Percentiles rank a stretch among this genome's conserved stretches.
Conservation (phyloP, 805 yeast species). For the Candida sakaeoensis region DNA sequence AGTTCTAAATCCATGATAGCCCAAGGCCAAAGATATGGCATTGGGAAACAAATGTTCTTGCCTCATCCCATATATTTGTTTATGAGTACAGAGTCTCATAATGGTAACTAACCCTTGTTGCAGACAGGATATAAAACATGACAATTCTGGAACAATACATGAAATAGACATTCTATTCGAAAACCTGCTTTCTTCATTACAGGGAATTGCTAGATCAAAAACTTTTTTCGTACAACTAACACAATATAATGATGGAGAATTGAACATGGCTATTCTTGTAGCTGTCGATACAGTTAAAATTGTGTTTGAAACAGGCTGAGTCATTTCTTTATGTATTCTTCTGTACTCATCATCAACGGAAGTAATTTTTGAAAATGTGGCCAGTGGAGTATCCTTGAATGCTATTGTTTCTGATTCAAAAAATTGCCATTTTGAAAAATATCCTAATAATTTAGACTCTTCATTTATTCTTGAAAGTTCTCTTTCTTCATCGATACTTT, state of each 20-base stretch:
- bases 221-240: conserved; percentile 42
- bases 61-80: conserved; percentile 39
- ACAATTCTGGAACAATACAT: conserved; percentile 31
- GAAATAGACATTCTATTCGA: conserved; percentile 36
- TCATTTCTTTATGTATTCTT: conserved; percentile 25
- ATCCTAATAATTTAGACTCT: conserved; percentile 41
- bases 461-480: conserved; percentile 26
- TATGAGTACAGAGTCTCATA: conserved; percentile 32
- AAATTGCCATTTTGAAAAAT: conserved; percentile 32
- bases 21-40: conserved; percentile 23
- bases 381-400: conserved; percentile 3
- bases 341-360: conserved; percentile 33
- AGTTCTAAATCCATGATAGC: conserved; percentile 27
- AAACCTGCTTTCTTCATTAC: conserved; percentile 31
- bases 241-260: conserved; percentile 44
- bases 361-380: conserved; percentile 17
- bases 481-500: conserved; percentile 27
- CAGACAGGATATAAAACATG: conserved; percentile 29
- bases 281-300: conserved; percentile 39
- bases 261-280: conserved; percentile 41
- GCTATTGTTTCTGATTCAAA: conserved; percentile 24
- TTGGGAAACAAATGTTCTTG: conserved; percentile 42
- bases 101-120: conserved; percentile 38
- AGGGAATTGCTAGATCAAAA: conserved; percentile 36
- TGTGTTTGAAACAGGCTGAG: background rate